Base-by-base conservation (phyloP, 495 filamentous ascomycete genomes). In the Penicillium bovifimosum region DNA sequence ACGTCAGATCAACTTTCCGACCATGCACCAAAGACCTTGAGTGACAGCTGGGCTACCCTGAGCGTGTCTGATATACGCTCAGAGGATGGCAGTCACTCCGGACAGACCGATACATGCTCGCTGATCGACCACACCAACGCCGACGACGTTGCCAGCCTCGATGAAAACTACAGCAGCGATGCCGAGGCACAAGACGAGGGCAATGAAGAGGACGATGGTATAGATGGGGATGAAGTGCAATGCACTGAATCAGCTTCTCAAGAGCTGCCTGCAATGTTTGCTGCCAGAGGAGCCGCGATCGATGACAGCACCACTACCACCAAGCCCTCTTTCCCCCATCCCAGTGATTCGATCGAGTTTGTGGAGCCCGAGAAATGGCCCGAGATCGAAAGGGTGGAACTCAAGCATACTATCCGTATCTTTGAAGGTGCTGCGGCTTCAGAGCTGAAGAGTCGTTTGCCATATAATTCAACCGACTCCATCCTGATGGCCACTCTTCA, bases 321-420 rank as follows among this genome's bases (percentile, higher is more conserved):
- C 55, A 40, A 70, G 55, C 47, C 78, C 52, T 51, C 64, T 31
- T 59, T 68, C 56, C 50, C 59, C 48, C 53, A 68, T 35, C 59
- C 63, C 11, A 61, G 73, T 40, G 69, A 75, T 18, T 74, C 71
- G 16, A 85, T 87, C 63, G 81, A 82, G 48, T 85, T 87, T 49
- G 68, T 78, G 18, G 83, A 86, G 57, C 78, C 78, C 9, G 76
- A 78, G 35, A 70, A 66, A 48, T 74, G 74, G 62, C 68, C 73
- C 17, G 72, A 73, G 29, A 69, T 66, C 32, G 78, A 81, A 47
- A 75, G 70, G 40, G 74, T 86, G 36, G 81, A 82, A 28, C 78
- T 84, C 28, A 84, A 80, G 55, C 83, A 85, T 66, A 84, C 78
- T 9, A 76, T 87, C 41, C 69, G 67, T n/a, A 72, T 81, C 47